phyloP scores from a whole-genome alignment of 2,329 filamentous ascomycete species.

The Colletotrichum coccodes region DNA sequence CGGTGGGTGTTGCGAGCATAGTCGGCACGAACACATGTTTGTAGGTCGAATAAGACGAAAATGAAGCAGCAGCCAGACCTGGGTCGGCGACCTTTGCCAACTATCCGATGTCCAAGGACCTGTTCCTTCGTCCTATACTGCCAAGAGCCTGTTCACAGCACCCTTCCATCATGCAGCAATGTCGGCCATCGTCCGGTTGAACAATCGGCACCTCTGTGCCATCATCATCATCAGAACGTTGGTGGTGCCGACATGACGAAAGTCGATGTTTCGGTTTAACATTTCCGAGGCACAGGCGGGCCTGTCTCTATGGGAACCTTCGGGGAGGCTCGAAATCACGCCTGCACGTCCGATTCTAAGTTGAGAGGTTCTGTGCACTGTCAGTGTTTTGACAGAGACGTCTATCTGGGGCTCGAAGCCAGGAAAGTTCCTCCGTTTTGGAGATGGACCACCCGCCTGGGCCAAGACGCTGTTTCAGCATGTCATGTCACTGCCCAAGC shows the following conservation, averaged over 20 bases:
- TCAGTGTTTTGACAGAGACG: not conserved
- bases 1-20: not conserved
- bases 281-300: not conserved
- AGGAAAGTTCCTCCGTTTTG: not conserved
- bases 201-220: not conserved
- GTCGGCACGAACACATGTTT: not conserved
- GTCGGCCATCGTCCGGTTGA: conserved; percentile 11
- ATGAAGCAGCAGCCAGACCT: not conserved
- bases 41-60: not conserved
- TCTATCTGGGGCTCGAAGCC: not conserved
- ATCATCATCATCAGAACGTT: not conserved
- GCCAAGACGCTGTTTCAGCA: conserved; percentile 22
- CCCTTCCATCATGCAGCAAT: conserved; percentile 3
- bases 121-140: conserved; percentile 8
- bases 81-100: not conserved
- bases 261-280: not conserved
- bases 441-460: not conserved
- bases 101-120: not conserved
- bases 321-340: not conserved
- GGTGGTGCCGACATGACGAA: conserved; percentile 14
- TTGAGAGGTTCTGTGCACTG: not conserved
- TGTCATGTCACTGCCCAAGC: conserved; percentile 13
- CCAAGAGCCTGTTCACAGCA: not conserved
- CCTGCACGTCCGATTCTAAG: not conserved
- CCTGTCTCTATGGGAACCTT: not conserved